Base-by-base conservation (phyloP, 2,329 filamentous ascomycete genomes). In the Truncatella angustata region DNA sequence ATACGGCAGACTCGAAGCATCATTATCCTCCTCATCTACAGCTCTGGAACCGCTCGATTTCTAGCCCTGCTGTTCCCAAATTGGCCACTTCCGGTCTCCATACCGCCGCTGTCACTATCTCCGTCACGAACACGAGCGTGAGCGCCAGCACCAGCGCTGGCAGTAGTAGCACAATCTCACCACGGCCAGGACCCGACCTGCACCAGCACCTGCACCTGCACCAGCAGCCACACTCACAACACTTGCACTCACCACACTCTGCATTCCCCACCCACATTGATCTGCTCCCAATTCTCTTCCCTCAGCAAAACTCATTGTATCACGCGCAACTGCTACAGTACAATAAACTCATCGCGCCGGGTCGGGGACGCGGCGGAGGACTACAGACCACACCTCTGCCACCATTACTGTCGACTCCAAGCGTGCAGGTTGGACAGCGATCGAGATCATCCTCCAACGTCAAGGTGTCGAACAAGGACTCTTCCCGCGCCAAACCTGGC, bases 291-390 rank as follows among this genome's bases (percentile, higher is more conserved):
- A 75, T 82, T 56, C 70, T 84, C 60, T 73, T 84, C 53, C 81
- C 81, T 14, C 81, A 84, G 56, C 81, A 85, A 58, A 72, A 78
- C 30, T 80, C 76, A 37, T 71, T 80, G 57, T 82, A 84, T 68
- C 80, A 85, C 63, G 80, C 80, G 50, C 81, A 84, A 68, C 77
- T 87, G 51, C 75, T 82, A 48, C 78, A 85, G 60, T 86, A 86
- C 74, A 86, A 86, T 68, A 81, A 79, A 63, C 80, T 86, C 64
- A 77, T 86, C 59, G 80, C 82, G 49, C 77, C 81, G 45, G 73
- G 78, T 52, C 73, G 81, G 62, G 67, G 69, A 51, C 78, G 79
- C 60, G 79, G 80, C 63, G 67, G 68, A 52, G 78, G 80, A 61
- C 69, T 84, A 54, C 81, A 83, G 63, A 74, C 78, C 54, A 70